phyloP scores from a whole-genome alignment of 169 alveolate genomes.

The Babesia sp. region DNA sequence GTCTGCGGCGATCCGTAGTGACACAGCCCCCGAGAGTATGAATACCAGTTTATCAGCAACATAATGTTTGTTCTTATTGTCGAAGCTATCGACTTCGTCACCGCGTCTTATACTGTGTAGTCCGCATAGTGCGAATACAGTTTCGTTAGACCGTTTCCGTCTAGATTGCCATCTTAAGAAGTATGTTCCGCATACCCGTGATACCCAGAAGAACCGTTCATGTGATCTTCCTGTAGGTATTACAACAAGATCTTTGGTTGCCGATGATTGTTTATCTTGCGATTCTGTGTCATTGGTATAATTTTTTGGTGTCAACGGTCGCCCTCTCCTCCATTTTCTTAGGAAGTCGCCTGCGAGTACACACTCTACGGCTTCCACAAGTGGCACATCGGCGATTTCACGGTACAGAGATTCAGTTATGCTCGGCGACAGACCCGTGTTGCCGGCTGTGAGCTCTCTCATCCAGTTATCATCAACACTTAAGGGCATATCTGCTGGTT shows the following conservation, averaged over 20 bases:
- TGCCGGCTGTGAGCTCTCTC: conserved; percentile 54
- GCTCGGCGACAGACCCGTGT: conserved; percentile 22
- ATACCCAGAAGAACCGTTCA: conserved; percentile 69
- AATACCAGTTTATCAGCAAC: conserved; percentile 10
- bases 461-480: conserved; percentile 31
- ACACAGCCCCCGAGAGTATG: conserved; percentile 43
- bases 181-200: conserved; percentile 47
- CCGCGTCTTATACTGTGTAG: conserved; percentile 39
- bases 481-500: background rate
- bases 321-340: conserved; percentile 51
- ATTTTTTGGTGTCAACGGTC: conserved; percentile 22
- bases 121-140: conserved; percentile 40
- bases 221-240: conserved; percentile 34
- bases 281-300: background rate
- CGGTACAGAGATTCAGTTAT: conserved; percentile 28
- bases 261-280: background rate
- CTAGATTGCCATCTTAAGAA: conserved; percentile 65
- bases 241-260: background rate
- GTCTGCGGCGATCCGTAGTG: conserved; percentile 50
- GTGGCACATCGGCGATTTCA: conserved; percentile 1
- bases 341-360: conserved; percentile 48
- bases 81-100: conserved; percentile 39
- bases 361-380: conserved; percentile 38
- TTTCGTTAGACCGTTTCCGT: conserved; percentile 47
- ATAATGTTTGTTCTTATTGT: conserved; percentile 14